Conservation (phyloP, 2,329 filamentous ascomycete species). For the Colletotrichum lupini region DNA sequence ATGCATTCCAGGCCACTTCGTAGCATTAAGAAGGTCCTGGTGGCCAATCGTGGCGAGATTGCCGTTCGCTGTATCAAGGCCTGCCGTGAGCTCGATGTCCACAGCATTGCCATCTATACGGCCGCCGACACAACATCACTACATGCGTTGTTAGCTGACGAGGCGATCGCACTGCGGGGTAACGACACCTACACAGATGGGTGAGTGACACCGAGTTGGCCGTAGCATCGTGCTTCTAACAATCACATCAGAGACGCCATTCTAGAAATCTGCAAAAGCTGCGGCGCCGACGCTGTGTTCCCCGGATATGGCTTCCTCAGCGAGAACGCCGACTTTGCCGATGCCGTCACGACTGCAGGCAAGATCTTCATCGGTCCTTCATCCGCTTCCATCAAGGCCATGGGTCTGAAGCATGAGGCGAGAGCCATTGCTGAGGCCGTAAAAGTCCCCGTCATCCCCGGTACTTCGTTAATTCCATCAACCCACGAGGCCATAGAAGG, state of each 20-base stretch:
- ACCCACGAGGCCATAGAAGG: constrained; percentile 65
- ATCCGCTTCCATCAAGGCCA: constrained; percentile 61
- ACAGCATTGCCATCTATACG: constrained; percentile 68
- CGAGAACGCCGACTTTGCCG: constrained; percentile 71
- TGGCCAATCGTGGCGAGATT: constrained; percentile 71
- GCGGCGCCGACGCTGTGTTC: constrained; percentile 65
- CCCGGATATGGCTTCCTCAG: constrained; percentile 74
- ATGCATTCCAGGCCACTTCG: neutral
- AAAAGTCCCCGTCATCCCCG: constrained; percentile 52
- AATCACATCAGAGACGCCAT: constrained; percentile 2
- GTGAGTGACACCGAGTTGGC: neutral
- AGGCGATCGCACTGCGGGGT: constrained; percentile 56
- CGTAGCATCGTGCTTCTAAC: neutral
- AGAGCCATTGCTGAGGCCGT: constrained; percentile 45
- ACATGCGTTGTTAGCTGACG: constrained; percentile 65
- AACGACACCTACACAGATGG: neutral
- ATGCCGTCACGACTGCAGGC: constrained; percentile 60
- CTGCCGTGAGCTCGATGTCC: constrained; percentile 58
- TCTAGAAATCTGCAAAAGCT: constrained; percentile 48
- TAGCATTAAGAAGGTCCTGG: constrained; percentile 50
- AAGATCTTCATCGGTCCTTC: constrained; percentile 69
- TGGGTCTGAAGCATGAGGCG: constrained; percentile 70
- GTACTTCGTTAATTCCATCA: constrained; percentile 39
- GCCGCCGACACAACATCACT: constrained; percentile 63
- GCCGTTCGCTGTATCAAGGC: constrained; percentile 60